These are phyloP conservation scores for Phialocephala sp. DNA, from an alignment of 2,329 filamentous ascomycete genomes.

Conservation along the genomic window DNA sequence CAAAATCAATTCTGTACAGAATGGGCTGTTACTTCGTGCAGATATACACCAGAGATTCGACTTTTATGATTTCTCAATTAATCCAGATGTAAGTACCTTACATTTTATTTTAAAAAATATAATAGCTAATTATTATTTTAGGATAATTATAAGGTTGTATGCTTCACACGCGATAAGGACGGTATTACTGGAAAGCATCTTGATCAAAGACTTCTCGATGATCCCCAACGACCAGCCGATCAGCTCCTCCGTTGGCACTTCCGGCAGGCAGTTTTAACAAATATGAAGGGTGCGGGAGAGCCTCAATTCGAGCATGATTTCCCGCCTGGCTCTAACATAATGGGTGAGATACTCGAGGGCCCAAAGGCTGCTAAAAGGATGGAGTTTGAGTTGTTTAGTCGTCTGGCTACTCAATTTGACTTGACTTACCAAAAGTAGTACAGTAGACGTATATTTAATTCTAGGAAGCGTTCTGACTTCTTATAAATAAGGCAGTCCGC, in stretches of 20 bases:
- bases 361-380: constrained; percentile 48
- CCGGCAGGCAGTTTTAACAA: constrained; percentile 37
- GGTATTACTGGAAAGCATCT: constrained; percentile 15
- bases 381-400: constrained; percentile 15
- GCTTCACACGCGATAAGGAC: constrained; percentile 2
- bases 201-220: constrained; percentile 14
- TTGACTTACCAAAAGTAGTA: background rate
- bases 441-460: background rate
- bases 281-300: constrained; percentile 40
- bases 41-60: constrained; percentile 16
- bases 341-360: constrained; percentile 53
- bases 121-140: constrained; percentile 10
- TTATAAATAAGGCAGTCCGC: background rate
- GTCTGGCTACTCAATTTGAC: background rate
- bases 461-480: background rate
- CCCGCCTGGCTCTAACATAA: constrained; percentile 37
- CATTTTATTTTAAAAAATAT: background rate
- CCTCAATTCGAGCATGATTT: constrained; percentile 38
- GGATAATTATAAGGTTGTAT: constrained; percentile 20
- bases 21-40: constrained; percentile 35
- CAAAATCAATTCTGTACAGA: constrained; percentile 42
- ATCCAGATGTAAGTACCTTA: constrained; percentile 19
- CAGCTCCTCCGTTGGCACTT: constrained; percentile 40
- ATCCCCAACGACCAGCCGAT: constrained; percentile 21
- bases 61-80: constrained; percentile 15